phyloP scores from a whole-genome alignment of 2,329 filamentous ascomycete species.

The Neonectria coccinea region DNA sequence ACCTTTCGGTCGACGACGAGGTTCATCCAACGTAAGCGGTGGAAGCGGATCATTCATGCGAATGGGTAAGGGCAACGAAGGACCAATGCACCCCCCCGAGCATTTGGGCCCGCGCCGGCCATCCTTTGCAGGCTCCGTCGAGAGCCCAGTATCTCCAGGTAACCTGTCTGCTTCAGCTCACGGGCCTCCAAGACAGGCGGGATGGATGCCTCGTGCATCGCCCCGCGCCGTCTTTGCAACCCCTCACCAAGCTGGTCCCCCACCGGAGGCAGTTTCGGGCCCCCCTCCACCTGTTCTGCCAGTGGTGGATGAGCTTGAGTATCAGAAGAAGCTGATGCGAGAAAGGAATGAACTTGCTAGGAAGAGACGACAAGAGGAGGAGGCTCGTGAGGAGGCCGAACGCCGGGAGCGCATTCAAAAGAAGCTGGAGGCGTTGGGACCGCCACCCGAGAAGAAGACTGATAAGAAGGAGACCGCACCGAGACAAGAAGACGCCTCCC shows the following conservation, averaged over 20 bases:
- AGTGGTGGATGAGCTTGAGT: slow-evolving; percentile 68
- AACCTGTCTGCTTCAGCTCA: slow-evolving; percentile 44
- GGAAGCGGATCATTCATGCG: slow-evolving; percentile 79
- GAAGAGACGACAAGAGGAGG: slow-evolving; percentile 75
- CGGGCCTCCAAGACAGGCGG: slow-evolving; percentile 42
- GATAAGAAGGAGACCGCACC: slow-evolving; percentile 62
- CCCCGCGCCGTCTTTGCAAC: slow-evolving; percentile 57
- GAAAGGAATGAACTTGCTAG: slow-evolving; percentile 77
- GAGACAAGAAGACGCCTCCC: slow-evolving; percentile 54
- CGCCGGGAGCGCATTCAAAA: slow-evolving; percentile 76
- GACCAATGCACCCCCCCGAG: slow-evolving; percentile 57
- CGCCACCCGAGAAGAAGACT: slow-evolving; percentile 70
- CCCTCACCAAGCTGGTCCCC: slow-evolving; percentile 49
- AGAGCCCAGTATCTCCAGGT: slow-evolving; percentile 62
- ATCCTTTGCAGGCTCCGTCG: slow-evolving; percentile 63
- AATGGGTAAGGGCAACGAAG: slow-evolving; percentile 58
- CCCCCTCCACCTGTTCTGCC: slow-evolving; percentile 49
- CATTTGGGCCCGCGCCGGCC: slow-evolving; percentile 58
- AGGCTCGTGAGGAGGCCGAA: slow-evolving; percentile 78
- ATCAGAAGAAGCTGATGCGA: slow-evolving; percentile 78
- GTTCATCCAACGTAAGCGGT: slow-evolving; percentile 92
- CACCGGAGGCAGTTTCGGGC: slow-evolving; percentile 48
- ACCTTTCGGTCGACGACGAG: slow-evolving; percentile 79
- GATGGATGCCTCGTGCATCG: slow-evolving; percentile 54
- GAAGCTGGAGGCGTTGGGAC: slow-evolving; percentile 78